Evolutionary conservation across 495 filamentous ascomycete species (phyloP), one percentile per base, ranked within the genome.

Genomic region (Talaromyces ruber): DNA sequence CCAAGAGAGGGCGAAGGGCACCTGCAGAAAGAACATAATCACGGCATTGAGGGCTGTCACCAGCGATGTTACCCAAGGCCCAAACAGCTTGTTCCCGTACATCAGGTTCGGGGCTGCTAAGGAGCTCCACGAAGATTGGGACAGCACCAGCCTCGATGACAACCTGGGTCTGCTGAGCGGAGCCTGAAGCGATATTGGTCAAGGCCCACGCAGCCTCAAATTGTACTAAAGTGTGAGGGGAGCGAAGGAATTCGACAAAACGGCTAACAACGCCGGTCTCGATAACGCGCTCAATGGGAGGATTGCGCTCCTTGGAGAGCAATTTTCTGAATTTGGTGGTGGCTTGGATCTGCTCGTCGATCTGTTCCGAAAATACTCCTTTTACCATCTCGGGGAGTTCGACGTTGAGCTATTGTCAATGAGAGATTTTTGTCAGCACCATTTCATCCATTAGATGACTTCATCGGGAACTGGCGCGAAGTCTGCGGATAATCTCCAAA

Each of bases 201-300:
- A 99, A 81, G 65, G 95, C 95, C 95, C 95, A 99, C 9, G 95
- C 95, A 67, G 95, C 94, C 78, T 99, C 95, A 73, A 99, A 99
- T 76, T 99, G 95, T 56, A 99, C 95, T 25, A 99, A 83, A 30
- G 95, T 99, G 72, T 99, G 95, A 59, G 95, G 95, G 29, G 95
- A 99, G 60, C 92, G 88, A 59, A 99, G 92, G 78, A 99, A 99
- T 74, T 96, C 90, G 70, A 99, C 95, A 70, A 99, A 99, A 70
- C 95, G 88, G 77, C 86, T 86, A 51, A 99, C 95, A 63, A 99
- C 95, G 64, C 95, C 95, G 62, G 95, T 98, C 84, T 97, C 94
- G 72, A 99, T 98, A 64, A 99, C 95, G 67, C 93, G 91, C 76
- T 99, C 95, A 72, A 99, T 99, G 22, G 95, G 94, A 18, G 95